Evolutionary conservation across 352 stramenopile genomes (phyloP).

Genomic region (Saprolegnia diclina): DNA sequence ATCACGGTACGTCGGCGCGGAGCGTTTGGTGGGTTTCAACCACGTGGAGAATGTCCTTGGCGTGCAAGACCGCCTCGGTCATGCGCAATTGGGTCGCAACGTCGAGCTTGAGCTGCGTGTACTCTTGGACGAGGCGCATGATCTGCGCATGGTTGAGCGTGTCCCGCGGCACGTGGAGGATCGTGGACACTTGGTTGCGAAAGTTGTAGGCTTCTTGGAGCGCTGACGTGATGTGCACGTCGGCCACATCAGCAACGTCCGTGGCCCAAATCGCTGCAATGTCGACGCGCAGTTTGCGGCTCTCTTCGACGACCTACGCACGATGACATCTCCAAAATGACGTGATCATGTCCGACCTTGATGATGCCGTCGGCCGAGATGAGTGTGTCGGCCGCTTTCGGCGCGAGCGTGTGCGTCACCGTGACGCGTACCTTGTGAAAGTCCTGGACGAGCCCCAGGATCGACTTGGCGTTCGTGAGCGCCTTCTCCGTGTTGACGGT

Average conservation of each 20-base stretch:
- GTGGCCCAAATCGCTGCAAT: slow-evolving; percentile 1
- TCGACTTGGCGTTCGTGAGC: neutral
- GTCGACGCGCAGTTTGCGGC: neutral
- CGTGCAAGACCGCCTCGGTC: neutral
- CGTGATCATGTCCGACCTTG: neutral
- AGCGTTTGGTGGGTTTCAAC: slow-evolving; percentile 20
- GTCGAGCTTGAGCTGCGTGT: neutral
- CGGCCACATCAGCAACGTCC: neutral
- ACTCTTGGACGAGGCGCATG: neutral
- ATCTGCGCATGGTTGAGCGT: neutral
- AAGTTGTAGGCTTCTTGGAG: slow-evolving; percentile 14
- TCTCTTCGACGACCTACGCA: slow-evolving; percentile 15
- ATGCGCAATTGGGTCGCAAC: neutral
- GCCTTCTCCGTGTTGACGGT: slow-evolving; percentile 3
- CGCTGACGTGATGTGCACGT: neutral
- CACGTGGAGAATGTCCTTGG: slow-evolving; percentile 4
- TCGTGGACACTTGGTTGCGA: neutral
- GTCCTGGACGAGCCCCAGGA: slow-evolving; percentile 14
- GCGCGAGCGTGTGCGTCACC: neutral
- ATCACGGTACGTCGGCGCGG: neutral
- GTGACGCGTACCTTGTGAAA: neutral
- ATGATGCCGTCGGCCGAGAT: slow-evolving; percentile 3
- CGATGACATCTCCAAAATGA: neutral
- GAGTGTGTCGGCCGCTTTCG: neutral
- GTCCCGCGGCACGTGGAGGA: neutral